A percentile compares a stretch with the other conserved stretches of the same genome.
Conservation (phyloP, 495 filamentous ascomycete species). For the Parathielavia appendiculata region DNA sequence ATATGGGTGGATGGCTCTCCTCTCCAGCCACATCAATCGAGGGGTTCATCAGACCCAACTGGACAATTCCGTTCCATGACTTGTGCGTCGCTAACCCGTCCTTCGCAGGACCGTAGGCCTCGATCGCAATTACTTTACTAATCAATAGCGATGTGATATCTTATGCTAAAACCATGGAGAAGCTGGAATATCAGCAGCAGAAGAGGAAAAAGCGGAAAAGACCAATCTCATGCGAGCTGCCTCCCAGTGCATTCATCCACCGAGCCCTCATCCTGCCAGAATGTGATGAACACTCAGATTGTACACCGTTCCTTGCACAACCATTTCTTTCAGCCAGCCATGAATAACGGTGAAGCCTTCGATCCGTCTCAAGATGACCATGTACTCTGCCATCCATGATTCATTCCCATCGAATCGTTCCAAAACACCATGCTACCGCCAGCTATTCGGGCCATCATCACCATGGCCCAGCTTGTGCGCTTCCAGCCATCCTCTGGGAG, state of each 20-base stretch:
- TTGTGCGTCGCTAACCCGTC: background rate
- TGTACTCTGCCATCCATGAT: background rate
- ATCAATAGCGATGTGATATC: slow-evolving; percentile 11
- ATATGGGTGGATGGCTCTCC: slow-evolving; percentile 5
- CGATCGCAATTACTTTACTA: background rate
- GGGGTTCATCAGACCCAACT: background rate
- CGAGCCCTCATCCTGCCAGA: background rate
- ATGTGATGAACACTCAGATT: background rate
- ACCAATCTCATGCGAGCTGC: background rate
- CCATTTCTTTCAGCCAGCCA: background rate
- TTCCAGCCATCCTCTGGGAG: slow-evolving; percentile 33
- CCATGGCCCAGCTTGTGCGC: slow-evolving; percentile 23
- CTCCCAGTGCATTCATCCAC: background rate
- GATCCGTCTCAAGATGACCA: too few species aligned
- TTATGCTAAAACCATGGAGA: background rate
- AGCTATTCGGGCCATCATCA: background rate
- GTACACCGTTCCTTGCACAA: background rate
- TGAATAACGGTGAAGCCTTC: too few species aligned
- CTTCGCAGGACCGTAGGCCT: too few species aligned
- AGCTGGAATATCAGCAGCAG: background rate
- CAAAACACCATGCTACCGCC: background rate
- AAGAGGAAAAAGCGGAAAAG: background rate
- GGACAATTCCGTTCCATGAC: background rate
- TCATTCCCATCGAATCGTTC: background rate
- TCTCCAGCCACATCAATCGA: slow-evolving; percentile 4